Evolutionary conservation across 208 protist genomes (phyloP).

Genomic region (Crithidia expoeki): DNA sequence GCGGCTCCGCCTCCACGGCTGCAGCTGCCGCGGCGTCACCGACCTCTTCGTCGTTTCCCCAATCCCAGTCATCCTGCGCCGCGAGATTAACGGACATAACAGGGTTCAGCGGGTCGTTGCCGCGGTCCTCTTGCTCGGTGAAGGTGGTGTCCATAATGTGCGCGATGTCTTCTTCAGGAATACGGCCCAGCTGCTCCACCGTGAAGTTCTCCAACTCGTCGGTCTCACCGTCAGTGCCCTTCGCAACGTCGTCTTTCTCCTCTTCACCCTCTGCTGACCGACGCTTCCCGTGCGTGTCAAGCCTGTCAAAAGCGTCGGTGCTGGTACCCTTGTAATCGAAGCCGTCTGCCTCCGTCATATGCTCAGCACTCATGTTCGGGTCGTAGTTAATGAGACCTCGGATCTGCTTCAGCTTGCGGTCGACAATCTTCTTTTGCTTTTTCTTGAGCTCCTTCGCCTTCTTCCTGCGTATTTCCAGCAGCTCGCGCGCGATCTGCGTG

Average conservation of each 20-base stretch:
- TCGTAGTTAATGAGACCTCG: conserved; percentile 94
- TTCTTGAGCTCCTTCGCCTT: conserved; percentile 91
- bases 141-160: conserved; percentile 63
- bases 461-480: conserved; percentile 86
- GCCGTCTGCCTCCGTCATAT: conserved; percentile 69
- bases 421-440: conserved; percentile 91
- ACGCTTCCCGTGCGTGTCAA: conserved; percentile 8
- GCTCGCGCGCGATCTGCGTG: conserved; percentile 82
- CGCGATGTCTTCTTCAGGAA: conserved; percentile 64
- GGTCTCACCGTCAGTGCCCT: conserved; percentile 19
- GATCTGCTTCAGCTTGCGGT: conserved; percentile 92
- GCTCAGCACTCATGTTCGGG: conserved; percentile 73
- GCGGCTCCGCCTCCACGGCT: conserved; percentile 17
- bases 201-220: conserved; percentile 76
- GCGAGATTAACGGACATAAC: conserved; percentile 80
- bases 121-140: conserved; percentile 40
- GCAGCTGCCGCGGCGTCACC: conserved; percentile 39
- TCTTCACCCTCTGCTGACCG: conserved; percentile 14
- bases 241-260: conserved; percentile 16
- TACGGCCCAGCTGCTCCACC: conserved; percentile 69
- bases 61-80: conserved; percentile 83
- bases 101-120: conserved; percentile 82
- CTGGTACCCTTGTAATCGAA: conserved; percentile 45
- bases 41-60: conserved; percentile 56
- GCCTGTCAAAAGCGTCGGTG: conserved; percentile 27